Conservation (phyloP, 805 yeast genomes). For the Hanseniaspora hatyaiensis region DNA sequence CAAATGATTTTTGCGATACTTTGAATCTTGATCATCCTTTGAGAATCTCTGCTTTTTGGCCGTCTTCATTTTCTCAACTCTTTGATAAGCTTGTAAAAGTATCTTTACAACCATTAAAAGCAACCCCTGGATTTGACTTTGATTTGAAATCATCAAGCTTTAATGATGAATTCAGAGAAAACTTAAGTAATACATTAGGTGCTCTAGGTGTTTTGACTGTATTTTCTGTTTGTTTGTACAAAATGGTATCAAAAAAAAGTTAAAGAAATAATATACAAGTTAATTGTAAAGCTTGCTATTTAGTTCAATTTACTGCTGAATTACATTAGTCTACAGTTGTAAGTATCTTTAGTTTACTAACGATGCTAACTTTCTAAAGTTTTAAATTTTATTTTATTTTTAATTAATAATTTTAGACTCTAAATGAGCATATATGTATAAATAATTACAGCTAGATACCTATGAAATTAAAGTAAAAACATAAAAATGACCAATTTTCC, state of each 20-base stretch:
- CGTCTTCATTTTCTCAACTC: constrained; percentile 70
- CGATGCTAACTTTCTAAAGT: no score
- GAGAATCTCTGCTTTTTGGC: constrained; percentile 86
- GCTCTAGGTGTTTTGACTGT: constrained; percentile 57
- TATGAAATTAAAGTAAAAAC: background rate
- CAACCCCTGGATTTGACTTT: constrained; percentile 68
- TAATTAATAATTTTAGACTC: no score
- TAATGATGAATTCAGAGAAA: constrained; percentile 42
- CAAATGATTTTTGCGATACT: constrained; percentile 69
- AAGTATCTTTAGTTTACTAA: no score
- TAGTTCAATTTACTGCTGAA: no score
- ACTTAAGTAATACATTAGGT: constrained; percentile 50
- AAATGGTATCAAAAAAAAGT: constrained; percentile 23
- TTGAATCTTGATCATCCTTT: constrained; percentile 66
- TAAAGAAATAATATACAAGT: no score
- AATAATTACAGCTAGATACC: background rate
- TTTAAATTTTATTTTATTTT: no score
- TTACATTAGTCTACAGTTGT: no score
- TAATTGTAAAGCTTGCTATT: no score
- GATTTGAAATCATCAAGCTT: constrained; percentile 37
- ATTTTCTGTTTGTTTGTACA: constrained; percentile 54
- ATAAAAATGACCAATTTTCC: no score
- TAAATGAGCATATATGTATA: background rate
- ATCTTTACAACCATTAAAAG: constrained; percentile 62
- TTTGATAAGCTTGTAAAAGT: constrained; percentile 82